These are phyloP conservation scores for Fusarium verrucosum DNA, from an alignment of 2,329 filamentous ascomycete species.

Conservation along the genomic window DNA sequence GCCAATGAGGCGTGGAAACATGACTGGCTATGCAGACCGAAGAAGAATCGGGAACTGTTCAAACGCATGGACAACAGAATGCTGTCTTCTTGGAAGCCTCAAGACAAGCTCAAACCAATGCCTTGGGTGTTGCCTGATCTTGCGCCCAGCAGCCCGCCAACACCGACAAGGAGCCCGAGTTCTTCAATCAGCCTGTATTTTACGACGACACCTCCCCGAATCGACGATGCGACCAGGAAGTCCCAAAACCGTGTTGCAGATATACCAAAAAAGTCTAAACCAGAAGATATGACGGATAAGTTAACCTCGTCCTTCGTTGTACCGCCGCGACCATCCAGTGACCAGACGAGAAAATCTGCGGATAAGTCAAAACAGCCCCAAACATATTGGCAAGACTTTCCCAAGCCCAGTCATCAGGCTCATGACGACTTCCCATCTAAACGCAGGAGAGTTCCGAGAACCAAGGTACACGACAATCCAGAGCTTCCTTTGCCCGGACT, in stretches of 20 bases:
- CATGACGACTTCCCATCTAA: slow-evolving; percentile 3
- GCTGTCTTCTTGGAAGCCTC: slow-evolving; percentile 41
- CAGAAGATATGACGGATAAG: background rate
- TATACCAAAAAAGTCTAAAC: background rate
- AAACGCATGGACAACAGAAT: slow-evolving; percentile 45
- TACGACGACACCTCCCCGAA: background rate
- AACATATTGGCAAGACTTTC: slow-evolving; percentile 26
- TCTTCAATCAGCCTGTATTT: slow-evolving; percentile 36
- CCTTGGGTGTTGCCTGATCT: slow-evolving; percentile 48
- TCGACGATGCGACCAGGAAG: background rate
- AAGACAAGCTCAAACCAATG: slow-evolving; percentile 47
- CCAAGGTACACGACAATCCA: slow-evolving; percentile 26
- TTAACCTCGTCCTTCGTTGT: background rate
- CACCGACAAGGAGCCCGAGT: slow-evolving; percentile 3
- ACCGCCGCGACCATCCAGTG: background rate
- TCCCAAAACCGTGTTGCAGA: background rate
- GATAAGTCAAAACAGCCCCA: background rate
- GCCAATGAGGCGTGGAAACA: slow-evolving; percentile 45
- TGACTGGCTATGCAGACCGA: slow-evolving; percentile 49
- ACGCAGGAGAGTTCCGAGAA: slow-evolving; percentile 20
- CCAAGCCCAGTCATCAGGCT: slow-evolving; percentile 5
- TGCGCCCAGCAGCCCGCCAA: slow-evolving; percentile 1
- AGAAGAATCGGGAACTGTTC: slow-evolving; percentile 47
- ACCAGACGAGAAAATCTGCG: background rate
- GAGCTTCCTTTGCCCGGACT: slow-evolving; percentile 40